Evolutionary conservation across 768 basidiomycete species (phyloP), one percentile per base, ranked within the genome.

Genomic region (Mycena sanguinolenta): DNA sequence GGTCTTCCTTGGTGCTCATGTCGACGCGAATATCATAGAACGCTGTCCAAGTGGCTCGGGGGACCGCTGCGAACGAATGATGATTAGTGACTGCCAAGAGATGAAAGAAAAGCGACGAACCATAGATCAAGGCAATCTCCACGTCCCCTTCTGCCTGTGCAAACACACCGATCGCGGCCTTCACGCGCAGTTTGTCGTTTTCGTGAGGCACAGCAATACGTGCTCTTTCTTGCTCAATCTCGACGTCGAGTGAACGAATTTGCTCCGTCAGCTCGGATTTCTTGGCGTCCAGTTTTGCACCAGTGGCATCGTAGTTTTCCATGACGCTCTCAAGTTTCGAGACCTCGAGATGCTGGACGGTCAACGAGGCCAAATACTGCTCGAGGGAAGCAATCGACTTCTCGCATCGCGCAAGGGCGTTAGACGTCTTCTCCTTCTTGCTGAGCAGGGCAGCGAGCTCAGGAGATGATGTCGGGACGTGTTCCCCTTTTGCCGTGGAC

Each of bases 21-120:
- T 73, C 70, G 12, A 77, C 76, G 0, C 76, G 67, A 13, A 77
- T 69, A 39, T 77, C 76, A 32, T 77, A 77, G 25, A 73, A 63
- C 2, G 76, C 74, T 3, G 36, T 67, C 76, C 76, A 77, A 2
- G 46, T 70, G 17, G 75, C 75, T 4, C 30, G 44, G 12, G 58
- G 60, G 2, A 77, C 75, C 28, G 72, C 76, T 77, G 50, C 9
- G 6, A 49, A 46, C 49, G 0, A 2, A 55, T 3, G 61, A 5
- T 25, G 0, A 2, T 60, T 4, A 61, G 12, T 21, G 34, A 44
- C 4, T 21, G 9, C 13, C 21, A 23, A 4, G 21, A n/a, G 16
- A 8, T 13, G 9, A 1, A 21, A 36, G 46, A 14, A 36, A 32
- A 27, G 38, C 27, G 34, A 77, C 72, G 23, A 3, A 77, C 77